These are phyloP conservation scores for Fulvia fulva DNA, from an alignment of 2,329 filamentous ascomycete genomes.

Conservation along the genomic window DNA sequence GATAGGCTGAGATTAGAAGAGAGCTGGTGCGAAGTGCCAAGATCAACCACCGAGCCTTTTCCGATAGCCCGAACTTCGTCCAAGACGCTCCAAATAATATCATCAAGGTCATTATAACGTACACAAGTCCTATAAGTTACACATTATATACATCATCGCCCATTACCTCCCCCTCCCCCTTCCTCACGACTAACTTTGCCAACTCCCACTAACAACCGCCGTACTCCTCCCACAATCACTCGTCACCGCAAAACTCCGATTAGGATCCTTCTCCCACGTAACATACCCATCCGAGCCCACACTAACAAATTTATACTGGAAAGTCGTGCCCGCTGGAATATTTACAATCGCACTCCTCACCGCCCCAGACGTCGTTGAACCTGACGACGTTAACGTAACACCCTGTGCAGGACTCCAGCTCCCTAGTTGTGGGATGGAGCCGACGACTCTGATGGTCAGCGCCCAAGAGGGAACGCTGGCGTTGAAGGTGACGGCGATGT, in stretches of 20 bases:
- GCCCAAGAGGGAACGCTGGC: constrained; percentile 57
- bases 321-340: constrained; percentile 52
- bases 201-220: background rate
- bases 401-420: constrained; percentile 54
- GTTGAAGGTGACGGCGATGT: constrained; percentile 60
- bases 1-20: too few species aligned
- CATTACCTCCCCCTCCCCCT: too few species aligned
- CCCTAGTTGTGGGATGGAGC: constrained; percentile 57
- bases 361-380: constrained; percentile 57
- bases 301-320: constrained; percentile 61
- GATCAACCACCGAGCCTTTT: too few species aligned
- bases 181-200: constrained; percentile 1
- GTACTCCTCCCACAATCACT: constrained; percentile 5
- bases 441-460: constrained; percentile 62
- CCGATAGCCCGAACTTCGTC: too few species aligned
- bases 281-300: constrained; percentile 52
- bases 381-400: constrained; percentile 53
- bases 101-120: too few species aligned
- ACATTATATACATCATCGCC: too few species aligned
- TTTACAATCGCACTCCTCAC: constrained; percentile 58
- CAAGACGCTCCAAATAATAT: too few species aligned
- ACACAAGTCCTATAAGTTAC: too few species aligned
- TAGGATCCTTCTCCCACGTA: constrained; percentile 61
- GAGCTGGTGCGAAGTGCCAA: too few species aligned
- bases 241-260: constrained; percentile 41